These are phyloP conservation scores for Sugiyamaella pinicola DNA, from an alignment of 1,139 yeast genomes.

Conservation along the genomic window DNA sequence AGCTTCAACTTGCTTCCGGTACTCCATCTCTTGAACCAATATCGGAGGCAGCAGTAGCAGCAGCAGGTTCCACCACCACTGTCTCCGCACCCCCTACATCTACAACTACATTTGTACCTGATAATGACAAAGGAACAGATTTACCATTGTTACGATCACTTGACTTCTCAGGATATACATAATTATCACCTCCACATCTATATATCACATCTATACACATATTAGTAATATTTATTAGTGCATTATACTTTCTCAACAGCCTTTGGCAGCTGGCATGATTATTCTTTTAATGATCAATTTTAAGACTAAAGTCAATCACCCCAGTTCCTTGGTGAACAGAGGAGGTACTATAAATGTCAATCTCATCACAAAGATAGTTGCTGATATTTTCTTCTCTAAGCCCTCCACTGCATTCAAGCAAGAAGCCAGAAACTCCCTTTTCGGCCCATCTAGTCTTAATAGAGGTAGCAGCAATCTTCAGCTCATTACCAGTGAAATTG, in stretches of 20 bases:
- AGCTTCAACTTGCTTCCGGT: constrained; percentile 29
- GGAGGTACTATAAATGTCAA: constrained; percentile 89
- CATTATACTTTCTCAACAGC: not conserved
- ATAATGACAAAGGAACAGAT: constrained; percentile 20
- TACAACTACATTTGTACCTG: constrained; percentile 15
- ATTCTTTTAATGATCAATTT: constrained; percentile 61
- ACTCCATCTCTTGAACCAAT: constrained; percentile 19
- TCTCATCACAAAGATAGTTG: constrained; percentile 69
- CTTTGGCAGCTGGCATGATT: too few species aligned
- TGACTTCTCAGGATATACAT: constrained; percentile 15
- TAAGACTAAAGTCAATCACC: constrained; percentile 80
- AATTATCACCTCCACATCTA: not conserved
- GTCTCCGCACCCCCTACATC: not conserved
- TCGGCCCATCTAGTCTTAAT: constrained; percentile 63
- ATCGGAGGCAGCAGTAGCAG: too few species aligned
- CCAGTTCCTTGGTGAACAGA: constrained; percentile 91
- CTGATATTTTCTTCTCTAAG: constrained; percentile 68
- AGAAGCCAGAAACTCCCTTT: constrained; percentile 49
- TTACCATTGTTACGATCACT: constrained; percentile 14
- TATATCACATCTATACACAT: not conserved
- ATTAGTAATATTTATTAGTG: constrained; percentile 14
- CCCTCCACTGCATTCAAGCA: constrained; percentile 93
- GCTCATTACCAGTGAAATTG: constrained; percentile 71
- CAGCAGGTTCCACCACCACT: constrained; percentile 11
- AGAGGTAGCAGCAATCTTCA: constrained; percentile 64